phyloP scores from a whole-genome alignment of 2,329 filamentous ascomycete species.

The Blastomyces gilchristii region DNA sequence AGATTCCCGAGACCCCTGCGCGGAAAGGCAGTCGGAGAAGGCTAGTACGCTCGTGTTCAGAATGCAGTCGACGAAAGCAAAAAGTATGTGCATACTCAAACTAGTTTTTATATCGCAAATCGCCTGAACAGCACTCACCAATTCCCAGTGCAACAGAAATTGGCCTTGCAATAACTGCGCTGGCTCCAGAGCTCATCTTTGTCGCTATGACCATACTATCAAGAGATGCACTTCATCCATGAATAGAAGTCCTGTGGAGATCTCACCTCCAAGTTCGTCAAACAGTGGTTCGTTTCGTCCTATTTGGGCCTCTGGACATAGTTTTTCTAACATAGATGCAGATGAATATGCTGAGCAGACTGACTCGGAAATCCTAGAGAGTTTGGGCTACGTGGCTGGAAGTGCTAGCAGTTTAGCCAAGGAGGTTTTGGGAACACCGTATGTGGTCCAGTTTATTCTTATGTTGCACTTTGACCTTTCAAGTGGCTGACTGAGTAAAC shows the following conservation, averaged over 20 bases:
- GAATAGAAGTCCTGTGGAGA: neutral
- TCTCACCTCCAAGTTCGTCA: conserved; percentile 4
- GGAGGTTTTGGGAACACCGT: conserved; percentile 3
- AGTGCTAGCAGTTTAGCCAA: neutral
- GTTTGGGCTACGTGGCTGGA: conserved; percentile 2
- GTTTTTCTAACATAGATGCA: neutral
- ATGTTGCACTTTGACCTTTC: neutral
- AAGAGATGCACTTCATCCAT: neutral
- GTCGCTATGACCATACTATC: conserved; percentile 5
- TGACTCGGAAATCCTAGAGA: conserved; percentile 5
- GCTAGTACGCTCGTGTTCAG: conserved; percentile 5
- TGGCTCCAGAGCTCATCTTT: conserved; percentile 6
- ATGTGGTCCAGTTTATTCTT: neutral
- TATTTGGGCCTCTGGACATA: neutral
- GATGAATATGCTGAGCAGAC: conserved; percentile 1
- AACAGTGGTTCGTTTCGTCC: neutral
- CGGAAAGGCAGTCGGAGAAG: conserved; percentile 5
- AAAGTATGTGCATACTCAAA: conserved; percentile 1
- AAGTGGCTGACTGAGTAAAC: neutral
- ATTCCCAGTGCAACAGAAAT: conserved; percentile 5
- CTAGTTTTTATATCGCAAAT: neutral
- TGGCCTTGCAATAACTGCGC: conserved; percentile 8
- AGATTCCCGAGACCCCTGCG: neutral
- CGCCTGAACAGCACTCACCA: neutral
- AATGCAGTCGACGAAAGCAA: conserved; percentile 7